Conservation (phyloP, 441 rosid genomes). For the Viola pubescens region DNA sequence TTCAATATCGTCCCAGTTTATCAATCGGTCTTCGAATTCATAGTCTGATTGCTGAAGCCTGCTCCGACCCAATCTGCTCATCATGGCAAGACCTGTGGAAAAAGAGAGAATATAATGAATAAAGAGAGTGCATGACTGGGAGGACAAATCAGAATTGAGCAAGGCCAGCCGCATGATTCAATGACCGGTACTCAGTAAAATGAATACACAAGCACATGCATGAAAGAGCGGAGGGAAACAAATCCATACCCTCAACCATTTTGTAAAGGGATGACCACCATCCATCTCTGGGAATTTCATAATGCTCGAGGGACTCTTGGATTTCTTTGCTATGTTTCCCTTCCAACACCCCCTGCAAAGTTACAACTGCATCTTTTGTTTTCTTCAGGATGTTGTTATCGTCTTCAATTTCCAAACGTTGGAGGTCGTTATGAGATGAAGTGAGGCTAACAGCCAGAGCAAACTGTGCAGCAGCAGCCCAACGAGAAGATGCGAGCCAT, state of each 20-base stretch:
- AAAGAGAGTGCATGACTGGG: neutral
- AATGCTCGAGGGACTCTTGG: constrained; percentile 51
- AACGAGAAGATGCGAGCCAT: constrained; percentile 89
- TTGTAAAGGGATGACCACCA: constrained; percentile 95
- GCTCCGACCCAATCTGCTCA: constrained; percentile 61
- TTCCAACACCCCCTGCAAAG: constrained; percentile 77
- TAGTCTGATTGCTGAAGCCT: constrained; percentile 45
- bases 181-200: too few relatives aligned
- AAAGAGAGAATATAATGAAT: neutral
- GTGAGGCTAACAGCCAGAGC: constrained; percentile 87
- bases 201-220: neutral
- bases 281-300: constrained; percentile 57
- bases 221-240: neutral
- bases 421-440: constrained; percentile 85
- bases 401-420: constrained; percentile 55
- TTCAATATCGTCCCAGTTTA: constrained; percentile 74
- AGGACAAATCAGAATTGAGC: too few relatives aligned
- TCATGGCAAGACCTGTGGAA: constrained; percentile 64
- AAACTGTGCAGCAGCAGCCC: constrained; percentile 93
- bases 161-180: too few relatives aligned
- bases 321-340: constrained; percentile 77
- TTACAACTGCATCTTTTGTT: constrained; percentile 81
- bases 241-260: constrained; percentile 73
- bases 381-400: constrained; percentile 59
- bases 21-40: constrained; percentile 45